Conservation (phyloP, 371 early-diverging fungal genomes). For the Zopfochytrium polystomum region DNA sequence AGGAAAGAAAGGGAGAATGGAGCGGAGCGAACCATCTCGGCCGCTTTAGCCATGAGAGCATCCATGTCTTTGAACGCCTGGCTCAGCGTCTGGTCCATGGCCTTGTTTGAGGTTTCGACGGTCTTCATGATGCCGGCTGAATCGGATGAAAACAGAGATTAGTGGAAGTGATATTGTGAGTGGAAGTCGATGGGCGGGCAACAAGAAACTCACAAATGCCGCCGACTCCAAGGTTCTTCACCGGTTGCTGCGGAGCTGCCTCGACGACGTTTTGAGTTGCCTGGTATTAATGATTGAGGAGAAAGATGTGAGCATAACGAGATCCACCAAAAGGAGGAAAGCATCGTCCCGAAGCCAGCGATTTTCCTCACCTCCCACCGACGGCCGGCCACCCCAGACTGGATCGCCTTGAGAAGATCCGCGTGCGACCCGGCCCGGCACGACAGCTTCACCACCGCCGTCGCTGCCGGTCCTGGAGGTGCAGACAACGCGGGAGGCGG, state of each 20-base stretch:
- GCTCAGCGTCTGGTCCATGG: constrained; percentile 63
- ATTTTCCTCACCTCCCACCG: constrained; percentile 70
- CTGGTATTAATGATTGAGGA: not conserved
- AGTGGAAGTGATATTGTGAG: not conserved
- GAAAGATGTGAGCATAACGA: not conserved
- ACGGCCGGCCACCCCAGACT: constrained; percentile 50
- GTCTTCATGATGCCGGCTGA: constrained; percentile 71
- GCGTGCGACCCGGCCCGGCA: constrained; percentile 72
- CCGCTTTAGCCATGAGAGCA: constrained; percentile 77
- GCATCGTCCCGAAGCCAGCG: no score
- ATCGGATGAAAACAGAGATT: not conserved
- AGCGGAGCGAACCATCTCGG: constrained; percentile 83
- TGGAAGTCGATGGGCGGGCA: not conserved
- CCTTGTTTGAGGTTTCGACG: constrained; percentile 59
- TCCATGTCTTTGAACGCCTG: constrained; percentile 85
- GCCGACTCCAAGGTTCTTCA: constrained; percentile 21
- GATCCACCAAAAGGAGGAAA: not conserved
- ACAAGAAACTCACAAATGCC: constrained; percentile 34
- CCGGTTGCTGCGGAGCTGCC: not conserved
- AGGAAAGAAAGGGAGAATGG: constrained; percentile 38
- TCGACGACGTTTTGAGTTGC: not conserved
- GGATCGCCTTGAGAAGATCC: constrained; percentile 60
- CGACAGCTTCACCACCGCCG: constrained; percentile 59
- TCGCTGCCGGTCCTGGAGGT: not conserved
- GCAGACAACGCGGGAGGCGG: not conserved